phyloP scores from a whole-genome alignment of 345 rosid species.

The Salix dunnii region DNA sequence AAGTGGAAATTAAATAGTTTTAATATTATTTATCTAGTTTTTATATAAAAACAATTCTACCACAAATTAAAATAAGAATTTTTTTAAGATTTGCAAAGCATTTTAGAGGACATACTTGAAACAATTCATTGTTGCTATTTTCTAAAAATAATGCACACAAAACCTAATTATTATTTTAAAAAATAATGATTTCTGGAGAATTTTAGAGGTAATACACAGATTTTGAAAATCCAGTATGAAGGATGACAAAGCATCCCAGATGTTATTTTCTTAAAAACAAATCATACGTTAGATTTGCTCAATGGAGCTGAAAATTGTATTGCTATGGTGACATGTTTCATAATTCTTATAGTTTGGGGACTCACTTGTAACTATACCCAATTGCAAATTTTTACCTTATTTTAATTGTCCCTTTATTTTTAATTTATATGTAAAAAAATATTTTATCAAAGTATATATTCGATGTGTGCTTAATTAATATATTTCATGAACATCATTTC shows the following conservation, averaged over 20 bases:
- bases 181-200: background rate
- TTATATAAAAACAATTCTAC: too few species aligned
- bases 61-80: too few species aligned
- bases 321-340: background rate
- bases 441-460: too few species aligned
- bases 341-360: background rate
- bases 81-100: too few species aligned
- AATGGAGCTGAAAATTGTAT: background rate
- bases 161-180: background rate
- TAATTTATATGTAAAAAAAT: too few species aligned
- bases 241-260: background rate
- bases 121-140: background rate
- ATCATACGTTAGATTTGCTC: background rate
- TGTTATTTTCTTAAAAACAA: background rate
- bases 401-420: background rate
- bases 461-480: too few species aligned
- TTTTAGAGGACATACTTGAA: background rate
- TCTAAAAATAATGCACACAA: background rate
- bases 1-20: too few species aligned
- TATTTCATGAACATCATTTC: too few species aligned
- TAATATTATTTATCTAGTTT: too few species aligned
- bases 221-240: background rate
- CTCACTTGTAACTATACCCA: background rate
- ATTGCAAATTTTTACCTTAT: background rate
- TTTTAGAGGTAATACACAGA: background rate